These are phyloP conservation scores for Protomyces pachydermus DNA, from an alignment of 1,139 yeast species.

Conservation along the genomic window DNA sequence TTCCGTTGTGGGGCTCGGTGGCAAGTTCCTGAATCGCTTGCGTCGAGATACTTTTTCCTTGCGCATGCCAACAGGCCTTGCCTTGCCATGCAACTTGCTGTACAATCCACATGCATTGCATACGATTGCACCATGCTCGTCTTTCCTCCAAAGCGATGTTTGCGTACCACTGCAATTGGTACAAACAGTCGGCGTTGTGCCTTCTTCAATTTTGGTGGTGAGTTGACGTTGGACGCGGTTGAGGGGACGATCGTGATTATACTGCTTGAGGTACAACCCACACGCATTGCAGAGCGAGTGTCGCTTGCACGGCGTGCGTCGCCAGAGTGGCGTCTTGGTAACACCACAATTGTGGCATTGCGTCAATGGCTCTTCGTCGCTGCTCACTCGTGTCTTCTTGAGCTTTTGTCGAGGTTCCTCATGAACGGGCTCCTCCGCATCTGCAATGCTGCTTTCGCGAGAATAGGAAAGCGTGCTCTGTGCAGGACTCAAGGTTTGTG, in stretches of 20 bases:
- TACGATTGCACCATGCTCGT: conserved; percentile 63
- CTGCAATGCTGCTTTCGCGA: not conserved
- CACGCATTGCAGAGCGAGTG: conserved; percentile 68
- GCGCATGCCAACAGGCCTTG: conserved; percentile 73
- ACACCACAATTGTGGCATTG: conserved; percentile 64
- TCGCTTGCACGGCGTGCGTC: conserved; percentile 58
- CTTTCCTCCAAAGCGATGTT: conserved; percentile 84
- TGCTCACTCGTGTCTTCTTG: not conserved
- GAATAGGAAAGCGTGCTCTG: not conserved
- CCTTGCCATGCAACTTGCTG: conserved; percentile 68
- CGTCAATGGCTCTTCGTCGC: conserved; percentile 13
- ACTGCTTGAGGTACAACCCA: conserved; percentile 49
- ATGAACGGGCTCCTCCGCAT: not conserved
- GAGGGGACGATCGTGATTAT: conserved; percentile 43
- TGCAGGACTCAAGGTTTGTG: not conserved
- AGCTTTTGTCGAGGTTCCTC: not conserved
- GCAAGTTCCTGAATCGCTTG: conserved; percentile 43
- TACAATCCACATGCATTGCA: conserved; percentile 89
- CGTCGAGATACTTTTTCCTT: conserved; percentile 69
- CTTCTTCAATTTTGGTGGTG: conserved; percentile 15
- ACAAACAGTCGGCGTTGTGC: conserved; percentile 12
- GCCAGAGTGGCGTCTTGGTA: conserved; percentile 65
- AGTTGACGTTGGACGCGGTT: conserved; percentile 12
- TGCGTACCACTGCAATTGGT: conserved; percentile 72
- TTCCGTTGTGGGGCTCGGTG: conserved; percentile 1